Evolutionary conservation across 768 basidiomycete species (phyloP).

Genomic region (Tricholoma terreum): DNA sequence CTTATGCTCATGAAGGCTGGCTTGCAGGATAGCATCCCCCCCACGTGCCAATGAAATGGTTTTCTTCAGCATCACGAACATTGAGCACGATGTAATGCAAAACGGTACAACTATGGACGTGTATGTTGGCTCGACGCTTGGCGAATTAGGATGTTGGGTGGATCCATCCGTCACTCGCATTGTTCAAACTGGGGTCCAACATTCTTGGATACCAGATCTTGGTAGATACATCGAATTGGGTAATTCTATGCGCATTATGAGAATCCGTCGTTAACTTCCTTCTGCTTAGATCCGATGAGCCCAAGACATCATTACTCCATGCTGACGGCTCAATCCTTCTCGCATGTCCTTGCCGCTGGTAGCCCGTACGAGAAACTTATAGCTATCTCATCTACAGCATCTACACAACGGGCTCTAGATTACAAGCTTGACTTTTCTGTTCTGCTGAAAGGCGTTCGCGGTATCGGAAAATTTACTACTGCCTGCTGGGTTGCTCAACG

Average conservation of each 20-base stretch:
- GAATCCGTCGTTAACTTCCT: not conserved
- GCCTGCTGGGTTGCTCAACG: conserved; percentile 52
- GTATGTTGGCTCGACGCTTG: conserved; percentile 53
- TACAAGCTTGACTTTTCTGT: conserved; percentile 68
- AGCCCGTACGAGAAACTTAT: conserved; percentile 47
- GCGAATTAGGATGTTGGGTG: conserved; percentile 83
- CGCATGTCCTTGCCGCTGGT: conserved; percentile 27
- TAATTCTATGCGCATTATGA: conserved; percentile 25
- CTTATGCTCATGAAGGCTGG: not conserved
- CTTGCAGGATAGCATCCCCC: conserved; percentile 10
- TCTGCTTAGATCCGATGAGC: conserved; percentile 17
- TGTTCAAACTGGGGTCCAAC: conserved; percentile 76
- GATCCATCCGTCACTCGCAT: conserved; percentile 73
- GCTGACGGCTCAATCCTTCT: conserved; percentile 16
- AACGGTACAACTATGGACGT: conserved; percentile 36
- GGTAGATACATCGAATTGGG: conserved; percentile 48
- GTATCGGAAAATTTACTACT: conserved; percentile 76
- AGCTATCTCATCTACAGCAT: conserved; percentile 57
- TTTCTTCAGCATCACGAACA: conserved; percentile 75
- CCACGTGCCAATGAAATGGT: conserved; percentile 46
- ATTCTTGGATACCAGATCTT: conserved; percentile 55
- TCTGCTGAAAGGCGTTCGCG: conserved; percentile 75
- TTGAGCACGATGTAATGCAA: conserved; percentile 61
- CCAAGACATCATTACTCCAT: conserved; percentile 23
- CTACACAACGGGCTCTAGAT: conserved; percentile 52